Conservation (phyloP, 1,284 basidiomycete species). For the Mycena sp. region DNA sequence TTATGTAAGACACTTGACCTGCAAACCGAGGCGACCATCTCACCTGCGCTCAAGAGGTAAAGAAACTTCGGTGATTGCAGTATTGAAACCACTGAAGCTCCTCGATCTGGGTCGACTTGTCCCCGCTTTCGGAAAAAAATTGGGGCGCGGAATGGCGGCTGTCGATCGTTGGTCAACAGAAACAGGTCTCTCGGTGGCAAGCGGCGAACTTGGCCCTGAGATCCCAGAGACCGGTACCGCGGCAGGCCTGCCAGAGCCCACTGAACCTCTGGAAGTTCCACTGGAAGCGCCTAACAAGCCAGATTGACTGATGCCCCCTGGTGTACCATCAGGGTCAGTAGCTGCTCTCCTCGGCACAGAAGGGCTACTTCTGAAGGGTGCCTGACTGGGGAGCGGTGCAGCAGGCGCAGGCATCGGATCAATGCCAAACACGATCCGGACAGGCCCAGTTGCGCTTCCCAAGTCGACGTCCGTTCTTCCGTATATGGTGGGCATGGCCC, state of each 20-base stretch:
- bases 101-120: conserved; percentile 69
- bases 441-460: conserved; percentile 60
- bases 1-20: not conserved
- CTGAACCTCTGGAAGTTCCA: conserved; percentile 2
- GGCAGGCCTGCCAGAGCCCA: not conserved
- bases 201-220: conserved; percentile 20
- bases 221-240: conserved; percentile 5
- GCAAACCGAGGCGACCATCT: conserved; percentile 25
- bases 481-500: conserved; percentile 63
- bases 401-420: conserved; percentile 58
- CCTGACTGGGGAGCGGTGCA: conserved; percentile 34
- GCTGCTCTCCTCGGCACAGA: conserved; percentile 25
- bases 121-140: conserved; percentile 67
- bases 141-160: conserved; percentile 60
- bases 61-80: conserved; percentile 37
- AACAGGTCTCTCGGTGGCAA: conserved; percentile 21
- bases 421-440: conserved; percentile 70
- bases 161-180: conserved; percentile 21
- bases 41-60: conserved; percentile 49
- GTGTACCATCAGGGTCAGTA: conserved; percentile 1
- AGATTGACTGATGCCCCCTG: not conserved
- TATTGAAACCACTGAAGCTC: conserved; percentile 77
- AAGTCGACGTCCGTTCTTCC: conserved; percentile 68
- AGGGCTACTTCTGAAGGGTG: conserved; percentile 31
- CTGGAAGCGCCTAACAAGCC: not conserved